Conservation (phyloP, 176 grass and related monocot genomes). For the Carex scoparia region DNA sequence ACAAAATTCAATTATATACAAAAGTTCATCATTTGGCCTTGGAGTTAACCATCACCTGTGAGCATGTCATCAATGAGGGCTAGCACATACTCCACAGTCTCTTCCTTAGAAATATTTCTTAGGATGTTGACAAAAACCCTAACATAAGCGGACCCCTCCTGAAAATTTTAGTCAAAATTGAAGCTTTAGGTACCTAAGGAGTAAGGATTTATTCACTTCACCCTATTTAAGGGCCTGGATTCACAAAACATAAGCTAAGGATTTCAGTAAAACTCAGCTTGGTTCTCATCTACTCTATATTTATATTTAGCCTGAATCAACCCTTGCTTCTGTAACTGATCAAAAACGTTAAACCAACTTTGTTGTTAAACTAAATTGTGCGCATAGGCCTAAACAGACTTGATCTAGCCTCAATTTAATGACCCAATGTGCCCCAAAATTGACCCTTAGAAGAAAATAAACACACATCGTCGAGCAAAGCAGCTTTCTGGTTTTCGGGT, state of each 20-base stretch:
- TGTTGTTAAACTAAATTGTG: background rate
- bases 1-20: background rate
- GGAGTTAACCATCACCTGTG: conserved; percentile 44
- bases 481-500: conserved; percentile 59
- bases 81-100: conserved; percentile 90
- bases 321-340: background rate
- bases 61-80: conserved; percentile 96
- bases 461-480: conserved; percentile 83
- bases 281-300: background rate
- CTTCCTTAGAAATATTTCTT: conserved; percentile 75
- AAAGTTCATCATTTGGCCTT: background rate
- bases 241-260: background rate
- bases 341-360: background rate
- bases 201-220: conserved; percentile 9
- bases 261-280: conserved; percentile 40
- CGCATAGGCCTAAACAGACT: background rate
- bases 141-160: conserved; percentile 82
- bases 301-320: background rate
- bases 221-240: background rate
- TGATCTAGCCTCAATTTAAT: background rate
- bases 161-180: conserved; percentile 12
- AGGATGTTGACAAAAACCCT: conserved; percentile 77
- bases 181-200: conserved; percentile 11
- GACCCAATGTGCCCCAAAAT: background rate
- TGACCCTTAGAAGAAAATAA: background rate